phyloP scores from a whole-genome alignment of 2,329 filamentous ascomycete genomes.

The Microdochium trichocladiopsis region DNA sequence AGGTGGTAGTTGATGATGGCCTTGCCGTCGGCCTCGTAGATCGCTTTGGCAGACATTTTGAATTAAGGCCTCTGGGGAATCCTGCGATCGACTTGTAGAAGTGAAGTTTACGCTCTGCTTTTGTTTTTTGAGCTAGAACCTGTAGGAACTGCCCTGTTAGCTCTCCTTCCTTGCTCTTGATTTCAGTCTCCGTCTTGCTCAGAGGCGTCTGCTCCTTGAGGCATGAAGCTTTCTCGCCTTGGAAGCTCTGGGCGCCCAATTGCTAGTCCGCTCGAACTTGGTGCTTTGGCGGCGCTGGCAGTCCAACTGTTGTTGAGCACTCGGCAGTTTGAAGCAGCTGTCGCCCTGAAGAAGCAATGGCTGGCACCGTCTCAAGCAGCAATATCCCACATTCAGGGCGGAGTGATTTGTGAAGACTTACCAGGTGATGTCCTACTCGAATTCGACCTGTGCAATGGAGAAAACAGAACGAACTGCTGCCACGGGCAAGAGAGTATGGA shows the following conservation, averaged over 20 bases:
- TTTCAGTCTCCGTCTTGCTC: too few relatives aligned
- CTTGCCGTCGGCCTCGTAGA: constrained; percentile 99
- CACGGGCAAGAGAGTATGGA: background rate
- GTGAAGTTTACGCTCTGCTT: constrained; percentile 9
- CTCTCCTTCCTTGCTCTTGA: too few relatives aligned
- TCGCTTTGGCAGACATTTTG: constrained; percentile 91
- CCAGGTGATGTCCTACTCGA: background rate
- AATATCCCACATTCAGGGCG: too few relatives aligned
- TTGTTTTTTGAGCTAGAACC: background rate
- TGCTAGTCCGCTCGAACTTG: too few relatives aligned
- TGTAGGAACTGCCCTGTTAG: background rate
- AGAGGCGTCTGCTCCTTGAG: too few relatives aligned
- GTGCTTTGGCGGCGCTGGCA: too few relatives aligned
- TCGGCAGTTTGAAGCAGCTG: too few relatives aligned
- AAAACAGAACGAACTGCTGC: background rate
- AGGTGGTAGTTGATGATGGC: constrained; percentile 99
- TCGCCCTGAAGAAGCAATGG: too few relatives aligned
- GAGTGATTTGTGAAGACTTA: background rate
- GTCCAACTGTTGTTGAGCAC: too few relatives aligned
- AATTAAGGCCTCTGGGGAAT: constrained; percentile 7
- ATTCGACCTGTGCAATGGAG: background rate
- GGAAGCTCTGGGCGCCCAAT: too few relatives aligned
- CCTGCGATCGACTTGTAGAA: constrained; percentile 17
- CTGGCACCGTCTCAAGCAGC: too few relatives aligned
- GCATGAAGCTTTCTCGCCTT: too few relatives aligned